Percentiles rank a stretch among this genome's conserved stretches.
phyloP scores from a whole-genome alignment of 257 asterid genomes.

The Przewalskia tangutica region DNA sequence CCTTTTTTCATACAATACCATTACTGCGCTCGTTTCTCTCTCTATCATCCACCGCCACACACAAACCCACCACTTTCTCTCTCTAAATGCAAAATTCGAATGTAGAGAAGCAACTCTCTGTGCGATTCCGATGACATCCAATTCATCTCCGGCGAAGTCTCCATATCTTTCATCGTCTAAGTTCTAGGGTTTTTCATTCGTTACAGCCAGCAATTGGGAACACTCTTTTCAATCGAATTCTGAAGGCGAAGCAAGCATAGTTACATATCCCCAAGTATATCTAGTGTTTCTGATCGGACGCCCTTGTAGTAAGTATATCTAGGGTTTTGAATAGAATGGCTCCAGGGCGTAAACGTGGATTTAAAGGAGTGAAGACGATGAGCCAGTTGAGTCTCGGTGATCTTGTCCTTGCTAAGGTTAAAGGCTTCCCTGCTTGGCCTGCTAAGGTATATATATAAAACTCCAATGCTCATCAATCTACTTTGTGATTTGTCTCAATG shows the following conservation, averaged over 20 bases:
- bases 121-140: background rate
- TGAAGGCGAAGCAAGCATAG: background rate
- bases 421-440: conserved; percentile 93
- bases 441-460: conserved; percentile 51
- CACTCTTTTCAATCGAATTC: conserved; percentile 1
- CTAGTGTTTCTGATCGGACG: background rate
- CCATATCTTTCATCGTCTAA: background rate
- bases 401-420: conserved; percentile 89
- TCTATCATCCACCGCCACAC: conserved; percentile 15
- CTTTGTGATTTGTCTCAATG: background rate
- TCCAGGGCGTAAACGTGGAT: conserved; percentile 70
- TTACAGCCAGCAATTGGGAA: background rate
- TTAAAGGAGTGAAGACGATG: conserved; percentile 43
- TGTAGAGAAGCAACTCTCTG: background rate
- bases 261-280: background rate
- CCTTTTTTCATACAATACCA: background rate
- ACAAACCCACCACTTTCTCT: conserved; percentile 4
- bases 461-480: background rate
- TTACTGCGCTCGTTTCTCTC: background rate
- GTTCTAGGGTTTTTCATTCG: conserved; percentile 14
- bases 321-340: conserved; percentile 32
- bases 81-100: conserved; percentile 3
- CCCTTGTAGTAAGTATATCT: background rate
- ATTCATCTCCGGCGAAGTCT: background rate
- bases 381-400: conserved; percentile 65